phyloP scores from a whole-genome alignment of 306 rosid genomes.

The Heteromeles arbutifolia region DNA sequence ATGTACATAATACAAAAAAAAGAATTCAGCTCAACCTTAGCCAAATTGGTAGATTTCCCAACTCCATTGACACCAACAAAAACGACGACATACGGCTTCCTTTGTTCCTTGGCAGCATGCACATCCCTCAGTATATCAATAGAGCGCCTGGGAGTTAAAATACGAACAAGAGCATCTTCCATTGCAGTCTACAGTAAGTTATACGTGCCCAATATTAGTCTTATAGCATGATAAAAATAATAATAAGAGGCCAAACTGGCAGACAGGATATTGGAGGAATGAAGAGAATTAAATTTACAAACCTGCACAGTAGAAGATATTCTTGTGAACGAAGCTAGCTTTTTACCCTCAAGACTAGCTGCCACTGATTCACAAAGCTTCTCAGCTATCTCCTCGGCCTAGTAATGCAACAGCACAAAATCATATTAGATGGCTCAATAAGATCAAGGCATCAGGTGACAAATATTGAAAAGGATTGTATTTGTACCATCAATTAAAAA shows the following conservation, averaged over 20 bases:
- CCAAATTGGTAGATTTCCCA: slow-evolving; percentile 96
- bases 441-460: not conserved
- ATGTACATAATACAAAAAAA: not conserved
- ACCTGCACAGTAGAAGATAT: slow-evolving; percentile 97
- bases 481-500: not conserved
- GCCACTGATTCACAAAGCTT: slow-evolving; percentile 98
- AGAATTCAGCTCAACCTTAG: slow-evolving; percentile 55
- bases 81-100: slow-evolving; percentile 92
- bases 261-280: not conserved
- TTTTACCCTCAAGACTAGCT: slow-evolving; percentile 95
- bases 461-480: not conserved
- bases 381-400: slow-evolving; percentile 99
- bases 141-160: slow-evolving; percentile 88
- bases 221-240: not conserved
- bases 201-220: slow-evolving; percentile 9
- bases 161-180: slow-evolving; percentile 97
- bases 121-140: slow-evolving; percentile 93
- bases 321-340: slow-evolving; percentile 89
- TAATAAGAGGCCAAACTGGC: not conserved
- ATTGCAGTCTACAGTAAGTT: slow-evolving; percentile 61
- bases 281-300: slow-evolving; percentile 8
- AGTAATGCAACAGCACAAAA: slow-evolving; percentile 18
- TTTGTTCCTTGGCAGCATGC: slow-evolving; percentile 88
- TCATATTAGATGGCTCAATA: slow-evolving; percentile 10
- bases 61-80: slow-evolving; percentile 98